Percentiles rank a stretch among this genome's conserved stretches.
These are phyloP conservation scores for Tulasnella sp. DNA, from an alignment of 768 basidiomycete species.

Conservation along the genomic window DNA sequence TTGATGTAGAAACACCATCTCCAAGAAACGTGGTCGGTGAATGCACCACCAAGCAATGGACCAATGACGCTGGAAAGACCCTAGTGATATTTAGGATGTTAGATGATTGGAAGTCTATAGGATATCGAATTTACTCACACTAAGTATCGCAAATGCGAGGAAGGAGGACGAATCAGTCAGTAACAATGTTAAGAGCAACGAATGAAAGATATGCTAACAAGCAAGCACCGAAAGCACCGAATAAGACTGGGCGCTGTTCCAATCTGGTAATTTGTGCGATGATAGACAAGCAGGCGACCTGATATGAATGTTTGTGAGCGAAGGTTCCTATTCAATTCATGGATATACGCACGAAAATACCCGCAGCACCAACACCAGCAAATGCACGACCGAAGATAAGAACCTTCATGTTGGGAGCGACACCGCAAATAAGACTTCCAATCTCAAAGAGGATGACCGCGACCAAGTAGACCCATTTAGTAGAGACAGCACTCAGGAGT, in stretches of 20 bases:
- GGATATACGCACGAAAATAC: constrained; percentile 24
- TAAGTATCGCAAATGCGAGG: too few species aligned
- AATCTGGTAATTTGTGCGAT: constrained; percentile 24
- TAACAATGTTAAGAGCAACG: constrained; percentile 22
- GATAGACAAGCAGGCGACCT: constrained; percentile 17
- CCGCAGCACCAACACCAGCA: constrained; percentile 35
- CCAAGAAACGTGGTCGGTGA: constrained; percentile 29
- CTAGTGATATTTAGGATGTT: background rate
- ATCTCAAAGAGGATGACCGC: constrained; percentile 31
- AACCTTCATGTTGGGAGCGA: constrained; percentile 19
- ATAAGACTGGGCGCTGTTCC: constrained; percentile 24
- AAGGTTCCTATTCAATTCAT: background rate
- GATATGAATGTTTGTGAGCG: background rate
- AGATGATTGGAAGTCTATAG: background rate
- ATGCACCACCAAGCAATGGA: constrained; percentile 28
- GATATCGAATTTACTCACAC: constrained; percentile 20
- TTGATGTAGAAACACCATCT: constrained; percentile 26
- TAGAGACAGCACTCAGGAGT: constrained; percentile 18
- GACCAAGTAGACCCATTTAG: constrained; percentile 24
- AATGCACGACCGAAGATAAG: constrained; percentile 35
- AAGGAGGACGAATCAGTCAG: too few species aligned
- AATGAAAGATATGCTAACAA: constrained; percentile 27
- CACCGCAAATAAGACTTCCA: constrained; percentile 34
- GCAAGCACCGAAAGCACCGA: constrained; percentile 32
- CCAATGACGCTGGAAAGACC: constrained; percentile 25